Evolutionary conservation across 2,329 filamentous ascomycete species (phyloP), one percentile per base, ranked within the genome.

Genomic region (Talaromyces sp.): DNA sequence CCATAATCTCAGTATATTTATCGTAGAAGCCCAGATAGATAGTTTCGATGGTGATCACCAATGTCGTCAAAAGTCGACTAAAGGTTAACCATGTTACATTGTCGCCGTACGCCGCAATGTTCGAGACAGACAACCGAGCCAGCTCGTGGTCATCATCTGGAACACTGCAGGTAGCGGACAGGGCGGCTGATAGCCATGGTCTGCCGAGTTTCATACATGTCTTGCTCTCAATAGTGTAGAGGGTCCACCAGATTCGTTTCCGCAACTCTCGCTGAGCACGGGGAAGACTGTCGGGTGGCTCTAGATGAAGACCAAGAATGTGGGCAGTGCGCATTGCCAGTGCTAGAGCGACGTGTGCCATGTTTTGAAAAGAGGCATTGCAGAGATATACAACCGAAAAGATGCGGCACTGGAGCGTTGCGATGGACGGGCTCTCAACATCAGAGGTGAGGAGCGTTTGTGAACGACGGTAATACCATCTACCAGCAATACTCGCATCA

Each of bases 221-320:
- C 64, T 81, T 81, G 61, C 70, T 76, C 56, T 85, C 83, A 17
- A 83, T 67, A 1, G 73, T 70, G 65, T 78, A 84, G 1, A 85
- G 65, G 0, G 68, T 70, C 81, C 81, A 84, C 82, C 82, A 85
- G 13, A 84, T 62, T 0, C 81, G 73, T 63, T 77, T 81, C 4
- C 79, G 77, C 61, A 82, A 67, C 63, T 83, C 81, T 19, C 74
- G 65, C 55, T 79, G 68, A 0, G 61, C 55, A 4, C 58, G 62
- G 0, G 76, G 68, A 55, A 79, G 61, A 54, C 68, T 63, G 9
- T 63, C 59, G 0, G 75, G 69, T 1, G 81, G 80, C 31, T 83
- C 80, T 0, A 77, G 64, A 67, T 83, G 80, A 4, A 84, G 69
- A 0, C 81, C 81, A 0, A 83, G 67, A 41, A 80, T 76, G 49